Percentiles rank a stretch among this genome's conserved stretches.
These are phyloP conservation scores for Escallonia herrerae DNA, from an alignment of 129 eudicot genomes.

Conservation along the genomic window DNA sequence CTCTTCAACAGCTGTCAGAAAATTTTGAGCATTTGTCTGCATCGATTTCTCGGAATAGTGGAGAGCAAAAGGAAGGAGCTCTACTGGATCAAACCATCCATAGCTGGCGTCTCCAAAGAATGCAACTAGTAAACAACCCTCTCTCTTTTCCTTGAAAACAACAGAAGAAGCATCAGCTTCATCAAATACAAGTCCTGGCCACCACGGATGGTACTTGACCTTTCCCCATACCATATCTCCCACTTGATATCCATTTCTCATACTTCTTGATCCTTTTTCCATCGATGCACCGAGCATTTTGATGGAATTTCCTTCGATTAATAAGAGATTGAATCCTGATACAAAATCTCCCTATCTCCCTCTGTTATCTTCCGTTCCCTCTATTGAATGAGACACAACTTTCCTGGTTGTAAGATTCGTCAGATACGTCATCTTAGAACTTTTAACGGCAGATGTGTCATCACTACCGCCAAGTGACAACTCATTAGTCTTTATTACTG, in stretches of 20 bases:
- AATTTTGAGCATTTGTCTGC: constrained; percentile 1
- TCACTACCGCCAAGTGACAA: neutral
- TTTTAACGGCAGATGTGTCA: neutral
- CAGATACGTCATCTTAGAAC: too few species aligned
- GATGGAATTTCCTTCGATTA: neutral
- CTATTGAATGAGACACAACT: too few species aligned
- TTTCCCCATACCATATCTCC: constrained; percentile 37
- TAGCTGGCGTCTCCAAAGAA: constrained; percentile 33
- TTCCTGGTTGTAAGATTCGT: too few species aligned
- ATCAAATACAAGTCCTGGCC: constrained; percentile 27
- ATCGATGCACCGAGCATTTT: neutral
- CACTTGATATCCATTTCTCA: constrained; percentile 3
- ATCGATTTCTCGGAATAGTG: constrained; percentile 12
- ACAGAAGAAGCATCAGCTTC: constrained; percentile 15
- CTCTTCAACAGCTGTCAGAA: constrained; percentile 24
- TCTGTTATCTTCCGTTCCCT: too few species aligned
- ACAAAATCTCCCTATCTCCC: too few species aligned
- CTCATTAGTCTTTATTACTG: neutral
- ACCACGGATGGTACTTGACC: constrained; percentile 25
- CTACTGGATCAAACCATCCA: constrained; percentile 19
- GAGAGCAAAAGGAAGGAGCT: constrained; percentile 20
- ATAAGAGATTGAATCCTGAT: too few species aligned
- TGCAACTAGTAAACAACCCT: constrained; percentile 21
- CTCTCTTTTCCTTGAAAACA: constrained; percentile 6
- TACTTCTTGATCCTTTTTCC: neutral